phyloP scores from a whole-genome alignment of 192 early-diverging fungal genomes.

The Podila minutissima region DNA sequence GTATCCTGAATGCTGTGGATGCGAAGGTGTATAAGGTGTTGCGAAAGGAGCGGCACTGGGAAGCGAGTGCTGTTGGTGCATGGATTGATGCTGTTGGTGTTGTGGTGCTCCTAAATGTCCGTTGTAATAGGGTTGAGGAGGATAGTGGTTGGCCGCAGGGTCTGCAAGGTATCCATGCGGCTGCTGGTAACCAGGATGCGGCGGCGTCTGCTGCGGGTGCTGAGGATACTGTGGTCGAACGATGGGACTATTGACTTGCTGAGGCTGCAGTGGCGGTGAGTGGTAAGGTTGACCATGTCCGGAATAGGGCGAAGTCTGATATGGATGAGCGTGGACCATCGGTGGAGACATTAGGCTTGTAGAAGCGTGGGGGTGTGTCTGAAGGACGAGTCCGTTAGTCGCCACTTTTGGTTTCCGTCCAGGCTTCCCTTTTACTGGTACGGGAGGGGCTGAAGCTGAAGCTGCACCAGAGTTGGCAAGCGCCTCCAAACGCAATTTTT shows the following conservation, averaged over 20 bases:
- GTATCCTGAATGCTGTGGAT: too few relatives aligned
- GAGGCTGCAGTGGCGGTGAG: too few relatives aligned
- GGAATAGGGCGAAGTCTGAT: neutral
- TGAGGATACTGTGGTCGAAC: too few relatives aligned
- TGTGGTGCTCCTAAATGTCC: conserved; percentile 6
- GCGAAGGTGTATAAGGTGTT: neutral
- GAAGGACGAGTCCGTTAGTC: neutral
- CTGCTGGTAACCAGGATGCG: neutral
- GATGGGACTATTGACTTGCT: too few relatives aligned
- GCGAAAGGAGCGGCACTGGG: neutral
- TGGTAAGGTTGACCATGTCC: neutral
- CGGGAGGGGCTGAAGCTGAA: neutral
- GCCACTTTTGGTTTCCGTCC: neutral
- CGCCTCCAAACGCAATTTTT: conserved; percentile 28
- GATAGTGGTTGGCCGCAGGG: neutral
- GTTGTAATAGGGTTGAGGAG: conserved; percentile 21
- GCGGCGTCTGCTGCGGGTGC: neutral
- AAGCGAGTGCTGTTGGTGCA: neutral
- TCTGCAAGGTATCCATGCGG: conserved; percentile 2
- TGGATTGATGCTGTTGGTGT: conserved; percentile 1
- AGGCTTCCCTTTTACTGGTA: neutral
- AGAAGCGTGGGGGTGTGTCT: too few relatives aligned
- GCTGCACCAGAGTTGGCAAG: neutral
- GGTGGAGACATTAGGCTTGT: too few relatives aligned
- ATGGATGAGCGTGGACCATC: neutral